phyloP scores from a whole-genome alignment of 768 basidiomycete genomes.

The Phallus indusiatus region DNA sequence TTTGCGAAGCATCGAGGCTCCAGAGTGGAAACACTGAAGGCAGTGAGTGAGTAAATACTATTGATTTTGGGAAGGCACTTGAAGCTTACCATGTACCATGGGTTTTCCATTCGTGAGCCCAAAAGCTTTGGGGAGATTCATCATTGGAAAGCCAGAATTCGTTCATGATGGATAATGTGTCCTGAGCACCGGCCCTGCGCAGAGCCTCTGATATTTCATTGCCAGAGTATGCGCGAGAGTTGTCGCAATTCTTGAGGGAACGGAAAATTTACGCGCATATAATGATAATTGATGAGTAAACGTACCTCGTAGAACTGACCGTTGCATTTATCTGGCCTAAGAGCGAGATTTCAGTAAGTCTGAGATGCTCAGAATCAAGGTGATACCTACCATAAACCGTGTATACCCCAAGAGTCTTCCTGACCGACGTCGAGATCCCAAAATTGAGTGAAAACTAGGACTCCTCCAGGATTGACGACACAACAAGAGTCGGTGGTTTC shows the following conservation, averaged over 20 bases:
- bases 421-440: conserved; percentile 8
- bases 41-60: background rate
- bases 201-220: conserved; percentile 4
- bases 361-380: background rate
- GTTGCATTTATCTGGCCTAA: conserved; percentile 10
- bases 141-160: conserved; percentile 9
- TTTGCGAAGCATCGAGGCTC: conserved; percentile 9
- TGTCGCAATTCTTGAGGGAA: conserved; percentile 9
- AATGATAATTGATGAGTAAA: background rate
- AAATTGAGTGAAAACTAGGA: conserved; percentile 10
- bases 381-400: conserved; percentile 7
- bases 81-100: conserved; percentile 10
- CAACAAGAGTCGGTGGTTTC: conserved; percentile 7
- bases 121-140: conserved; percentile 6
- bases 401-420: conserved; percentile 9
- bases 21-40: conserved; percentile 2
- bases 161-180: background rate
- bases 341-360: background rate
- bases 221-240: conserved; percentile 10
- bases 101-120: conserved; percentile 12
- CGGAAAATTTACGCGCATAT: background rate
- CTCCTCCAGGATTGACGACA: conserved; percentile 10
- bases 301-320: conserved; percentile 6
- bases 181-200: background rate
- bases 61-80: background rate